Base-by-base conservation (phyloP, 1,284 basidiomycete genomes). In the Grifola frondosa region DNA sequence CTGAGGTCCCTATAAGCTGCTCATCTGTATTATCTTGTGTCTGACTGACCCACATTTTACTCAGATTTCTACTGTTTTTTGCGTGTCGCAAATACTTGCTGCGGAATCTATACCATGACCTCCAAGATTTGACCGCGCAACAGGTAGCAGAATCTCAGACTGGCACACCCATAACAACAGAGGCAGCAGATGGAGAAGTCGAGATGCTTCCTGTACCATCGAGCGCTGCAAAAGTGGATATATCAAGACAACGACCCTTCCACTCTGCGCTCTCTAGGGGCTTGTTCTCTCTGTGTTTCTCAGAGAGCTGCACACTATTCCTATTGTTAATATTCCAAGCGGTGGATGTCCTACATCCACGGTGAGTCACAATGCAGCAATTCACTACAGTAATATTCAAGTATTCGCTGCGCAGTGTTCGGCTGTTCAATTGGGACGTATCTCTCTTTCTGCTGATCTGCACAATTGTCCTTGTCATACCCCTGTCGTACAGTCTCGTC, bases 251-350 rank as follows among this genome's bases (percentile, higher is more conserved):
- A 10, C 53, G 63, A 11, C 63, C 69, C 13, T 64, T 77, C 36
- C 80, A 85, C 50, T 78, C 80, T 0, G 60, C 61, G 3, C 60
- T 85, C 2, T 71, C 84, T 2, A 68, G 79, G 33, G 66, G 66
- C 1, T 60, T 78, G 4, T 88, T 88, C 54, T 75, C 84, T 0
- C 59, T 77, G 22, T 83, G 79, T 52, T 85, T 88, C 57, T 75
- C 80, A 4, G 86, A 88, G 60, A 77, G 79, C 41, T 82, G 78
- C 48, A 74, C 76, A 48, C 65, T 89, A 44, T 88, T 88, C 54
- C 50, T 77, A 12, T 66, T 89, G 44, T 65, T 89, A 8, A 75
- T 88, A 64, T 71, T 75, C 22, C 87, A 89, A 62, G 83, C 75
- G 3, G 37, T 79, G 32, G 67, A 72, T 36, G 40, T 80, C 1